These are phyloP conservation scores for Diaporthe velutina DNA, from an alignment of 2,329 filamentous ascomycete genomes.

Conservation along the genomic window DNA sequence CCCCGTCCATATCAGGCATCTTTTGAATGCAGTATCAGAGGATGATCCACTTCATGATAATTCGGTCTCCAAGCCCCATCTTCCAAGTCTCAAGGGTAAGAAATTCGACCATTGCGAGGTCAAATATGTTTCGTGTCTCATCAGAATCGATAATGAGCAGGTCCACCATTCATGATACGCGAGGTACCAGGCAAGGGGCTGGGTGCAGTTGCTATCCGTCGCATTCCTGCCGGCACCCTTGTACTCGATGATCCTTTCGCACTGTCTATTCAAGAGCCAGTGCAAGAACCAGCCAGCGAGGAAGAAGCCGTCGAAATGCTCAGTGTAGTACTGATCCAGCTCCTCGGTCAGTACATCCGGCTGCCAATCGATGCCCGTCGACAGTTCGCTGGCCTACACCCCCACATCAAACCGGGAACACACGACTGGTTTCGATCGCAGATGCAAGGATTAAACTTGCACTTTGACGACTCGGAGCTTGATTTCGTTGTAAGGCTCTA, in stretches of 20 bases:
- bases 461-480: not conserved
- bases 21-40: not conserved
- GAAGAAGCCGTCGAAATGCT: slow-evolving; percentile 16
- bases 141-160: not conserved
- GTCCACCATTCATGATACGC: slow-evolving; percentile 21
- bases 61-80: not conserved
- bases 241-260: slow-evolving; percentile 34
- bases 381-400: slow-evolving; percentile 19
- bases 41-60: slow-evolving; percentile 8
- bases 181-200: slow-evolving; percentile 28
- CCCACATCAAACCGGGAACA: slow-evolving; percentile 8
- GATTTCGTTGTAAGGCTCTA: slow-evolving; percentile 22
- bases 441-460: not conserved
- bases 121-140: not conserved
- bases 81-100: slow-evolving; percentile 9
- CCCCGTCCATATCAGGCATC: not conserved
- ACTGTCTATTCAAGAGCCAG: slow-evolving; percentile 27
- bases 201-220: slow-evolving; percentile 26
- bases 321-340: slow-evolving; percentile 23
- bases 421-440: slow-evolving; percentile 16
- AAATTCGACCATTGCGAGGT: not conserved
- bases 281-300: not conserved
- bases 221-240: slow-evolving; percentile 23
- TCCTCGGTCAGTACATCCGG: slow-evolving; percentile 12
- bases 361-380: slow-evolving; percentile 1